These are phyloP conservation scores for Nannochloris sp. DNA, from an alignment of 139 green algal genomes.

Conservation along the genomic window DNA sequence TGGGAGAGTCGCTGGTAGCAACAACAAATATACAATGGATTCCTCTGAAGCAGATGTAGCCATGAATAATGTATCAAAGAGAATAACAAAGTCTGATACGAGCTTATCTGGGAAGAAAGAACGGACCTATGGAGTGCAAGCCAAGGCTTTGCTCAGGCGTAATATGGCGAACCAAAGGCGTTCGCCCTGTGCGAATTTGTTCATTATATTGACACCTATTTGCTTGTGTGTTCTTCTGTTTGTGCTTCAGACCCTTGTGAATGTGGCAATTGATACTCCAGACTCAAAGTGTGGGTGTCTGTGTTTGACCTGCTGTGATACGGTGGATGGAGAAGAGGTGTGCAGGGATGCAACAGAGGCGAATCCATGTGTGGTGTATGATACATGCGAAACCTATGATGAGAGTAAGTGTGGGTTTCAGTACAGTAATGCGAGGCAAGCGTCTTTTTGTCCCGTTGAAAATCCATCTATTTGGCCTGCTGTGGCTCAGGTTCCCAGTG, in stretches of 20 bases:
- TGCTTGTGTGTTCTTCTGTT: conserved; percentile 63
- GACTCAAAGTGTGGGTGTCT: conserved; percentile 56
- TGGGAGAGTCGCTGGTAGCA: no score
- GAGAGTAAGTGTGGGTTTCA: conserved; percentile 38
- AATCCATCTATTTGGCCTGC: conserved; percentile 44
- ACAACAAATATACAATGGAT: no score
- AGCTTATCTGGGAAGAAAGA: neutral
- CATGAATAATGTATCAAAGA: no score
- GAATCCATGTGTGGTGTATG: neutral
- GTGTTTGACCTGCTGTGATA: conserved; percentile 48
- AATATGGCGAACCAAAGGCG: conserved; percentile 53
- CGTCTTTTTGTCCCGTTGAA: conserved; percentile 35
- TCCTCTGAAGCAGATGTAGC: no score
- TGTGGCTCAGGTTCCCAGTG: conserved; percentile 21
- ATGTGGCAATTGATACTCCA: conserved; percentile 35
- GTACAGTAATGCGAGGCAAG: conserved; percentile 32
- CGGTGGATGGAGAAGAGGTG: neutral
- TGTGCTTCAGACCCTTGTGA: conserved; percentile 41
- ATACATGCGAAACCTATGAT: conserved; percentile 18
- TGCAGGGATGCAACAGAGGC: neutral
- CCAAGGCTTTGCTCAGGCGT: conserved; percentile 51
- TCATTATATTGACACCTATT: conserved; percentile 53
- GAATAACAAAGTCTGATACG: neutral
- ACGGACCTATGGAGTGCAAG: conserved; percentile 20
- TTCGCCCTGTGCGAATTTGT: conserved; percentile 49